A percentile compares a stretch with the other conserved stretches of the same genome.
Conservation (phyloP, 176 grass and related monocot genomes). For the Areca catechu region DNA sequence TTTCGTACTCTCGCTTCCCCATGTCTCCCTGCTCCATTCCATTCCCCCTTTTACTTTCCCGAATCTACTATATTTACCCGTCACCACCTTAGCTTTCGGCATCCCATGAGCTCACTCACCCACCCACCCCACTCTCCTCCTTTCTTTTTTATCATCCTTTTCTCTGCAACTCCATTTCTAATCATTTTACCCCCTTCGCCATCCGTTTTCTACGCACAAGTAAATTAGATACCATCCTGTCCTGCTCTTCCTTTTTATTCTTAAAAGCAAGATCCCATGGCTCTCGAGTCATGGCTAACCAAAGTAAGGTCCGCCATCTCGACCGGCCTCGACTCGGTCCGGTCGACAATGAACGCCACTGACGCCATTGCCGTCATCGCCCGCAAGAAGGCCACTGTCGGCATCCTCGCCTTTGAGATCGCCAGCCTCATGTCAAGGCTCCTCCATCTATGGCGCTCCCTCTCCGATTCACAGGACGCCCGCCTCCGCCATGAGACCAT, state of each 20-base stretch:
- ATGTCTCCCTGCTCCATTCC: too few relatives aligned
- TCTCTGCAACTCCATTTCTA: too few relatives aligned
- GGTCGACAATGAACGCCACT: background rate
- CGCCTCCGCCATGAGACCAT: slow-evolving; percentile 44
- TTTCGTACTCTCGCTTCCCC: too few relatives aligned
- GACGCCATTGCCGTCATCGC: background rate
- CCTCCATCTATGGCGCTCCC: slow-evolving; percentile 47
- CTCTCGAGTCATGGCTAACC: slow-evolving; percentile 66
- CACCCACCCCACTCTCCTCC: too few relatives aligned
- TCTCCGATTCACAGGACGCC: slow-evolving; percentile 43
- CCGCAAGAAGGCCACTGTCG: slow-evolving; percentile 18
- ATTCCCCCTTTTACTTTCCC: too few relatives aligned
- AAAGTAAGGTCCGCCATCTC: slow-evolving; percentile 61
- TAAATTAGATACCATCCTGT: background rate
- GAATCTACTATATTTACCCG: too few relatives aligned
- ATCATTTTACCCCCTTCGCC: too few relatives aligned
- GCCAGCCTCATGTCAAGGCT: slow-evolving; percentile 65
- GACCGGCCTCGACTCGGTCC: slow-evolving; percentile 13
- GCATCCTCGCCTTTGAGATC: slow-evolving; percentile 78
- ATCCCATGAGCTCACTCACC: too few relatives aligned
- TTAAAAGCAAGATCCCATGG: slow-evolving; percentile 27
- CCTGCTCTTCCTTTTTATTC: slow-evolving; percentile 4
- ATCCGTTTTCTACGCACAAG: too few relatives aligned
- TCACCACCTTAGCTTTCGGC: too few relatives aligned
- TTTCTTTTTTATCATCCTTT: too few relatives aligned